phyloP scores from a whole-genome alignment of 257 asterid species.

The Scutellaria barbata region DNA sequence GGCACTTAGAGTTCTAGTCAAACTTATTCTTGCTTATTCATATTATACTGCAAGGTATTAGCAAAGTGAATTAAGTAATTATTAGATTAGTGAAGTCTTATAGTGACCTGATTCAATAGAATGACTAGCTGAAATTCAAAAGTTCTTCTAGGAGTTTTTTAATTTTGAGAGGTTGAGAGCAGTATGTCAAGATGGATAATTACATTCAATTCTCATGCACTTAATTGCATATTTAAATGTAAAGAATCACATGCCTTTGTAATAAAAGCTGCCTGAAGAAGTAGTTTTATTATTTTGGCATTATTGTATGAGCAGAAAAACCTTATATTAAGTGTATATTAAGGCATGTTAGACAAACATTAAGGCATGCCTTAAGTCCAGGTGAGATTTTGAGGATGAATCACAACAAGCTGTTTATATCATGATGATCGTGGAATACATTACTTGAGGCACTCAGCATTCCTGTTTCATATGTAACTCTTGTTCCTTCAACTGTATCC shows the following conservation, averaged over 20 bases:
- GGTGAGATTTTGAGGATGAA: constrained; percentile 16
- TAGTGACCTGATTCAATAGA: constrained; percentile 11
- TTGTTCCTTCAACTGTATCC: constrained; percentile 9
- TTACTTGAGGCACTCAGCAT: constrained; percentile 12
- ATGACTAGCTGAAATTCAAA: constrained; percentile 32
- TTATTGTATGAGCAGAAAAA: not conserved
- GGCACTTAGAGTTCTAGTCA: not conserved
- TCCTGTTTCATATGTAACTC: constrained; percentile 19
- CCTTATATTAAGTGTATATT: not conserved
- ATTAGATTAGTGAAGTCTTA: constrained; percentile 21
- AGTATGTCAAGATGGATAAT: constrained; percentile 17
- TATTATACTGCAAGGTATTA: constrained; percentile 16
- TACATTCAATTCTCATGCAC: not conserved
- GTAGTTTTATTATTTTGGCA: not conserved
- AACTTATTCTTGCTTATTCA: not conserved
- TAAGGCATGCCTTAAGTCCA: constrained; percentile 24
- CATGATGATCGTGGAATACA: constrained; percentile 5
- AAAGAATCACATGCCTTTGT: not conserved
- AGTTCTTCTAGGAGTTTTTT: constrained; percentile 12
- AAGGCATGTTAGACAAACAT: constrained; percentile 6
- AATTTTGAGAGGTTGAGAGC: constrained; percentile 24
- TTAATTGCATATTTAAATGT: not conserved
- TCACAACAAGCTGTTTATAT: constrained; percentile 27
- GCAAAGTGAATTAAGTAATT: not conserved
- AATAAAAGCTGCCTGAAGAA: constrained; percentile 19